Conservation (phyloP, 2,329 filamentous ascomycete species). For the Fusarium subtropicale region DNA sequence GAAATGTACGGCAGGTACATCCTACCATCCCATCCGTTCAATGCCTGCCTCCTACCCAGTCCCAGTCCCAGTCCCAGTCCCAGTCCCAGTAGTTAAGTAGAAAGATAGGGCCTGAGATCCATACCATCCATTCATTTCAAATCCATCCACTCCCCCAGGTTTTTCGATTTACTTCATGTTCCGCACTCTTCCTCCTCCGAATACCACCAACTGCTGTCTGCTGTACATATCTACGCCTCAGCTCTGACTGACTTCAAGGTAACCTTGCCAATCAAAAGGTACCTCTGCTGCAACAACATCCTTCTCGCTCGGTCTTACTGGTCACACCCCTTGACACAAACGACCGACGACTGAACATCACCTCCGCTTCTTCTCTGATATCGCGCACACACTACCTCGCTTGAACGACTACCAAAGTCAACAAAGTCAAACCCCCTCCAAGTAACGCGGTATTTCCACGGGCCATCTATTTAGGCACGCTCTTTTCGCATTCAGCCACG, state of each 20-base stretch:
- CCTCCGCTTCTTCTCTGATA: slow-evolving; percentile 27
- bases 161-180: slow-evolving; percentile 18
- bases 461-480: slow-evolving; percentile 17
- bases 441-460: slow-evolving; percentile 18
- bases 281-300: slow-evolving; percentile 9
- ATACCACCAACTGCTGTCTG: slow-evolving; percentile 1
- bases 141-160: slow-evolving; percentile 34
- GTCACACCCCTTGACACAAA: slow-evolving; percentile 28
- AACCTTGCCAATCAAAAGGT: slow-evolving; percentile 23
- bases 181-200: slow-evolving; percentile 12
- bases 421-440: slow-evolving; percentile 28
- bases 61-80: neutral
- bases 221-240: slow-evolving; percentile 22
- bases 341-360: slow-evolving; percentile 31
- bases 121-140: slow-evolving; percentile 10
- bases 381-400: slow-evolving; percentile 31
- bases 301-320: slow-evolving; percentile 28
- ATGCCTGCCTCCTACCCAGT: neutral
- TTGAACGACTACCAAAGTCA: slow-evolving; percentile 12
- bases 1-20: slow-evolving; percentile 11
- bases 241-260: slow-evolving; percentile 25
- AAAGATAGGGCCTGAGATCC: slow-evolving; percentile 26
- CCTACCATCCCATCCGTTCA: neutral
- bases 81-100: neutral
- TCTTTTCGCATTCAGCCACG: slow-evolving; percentile 24